Conservation (phyloP, 1,284 basidiomycete genomes). For the Melampsora abietis-canadensis region DNA sequence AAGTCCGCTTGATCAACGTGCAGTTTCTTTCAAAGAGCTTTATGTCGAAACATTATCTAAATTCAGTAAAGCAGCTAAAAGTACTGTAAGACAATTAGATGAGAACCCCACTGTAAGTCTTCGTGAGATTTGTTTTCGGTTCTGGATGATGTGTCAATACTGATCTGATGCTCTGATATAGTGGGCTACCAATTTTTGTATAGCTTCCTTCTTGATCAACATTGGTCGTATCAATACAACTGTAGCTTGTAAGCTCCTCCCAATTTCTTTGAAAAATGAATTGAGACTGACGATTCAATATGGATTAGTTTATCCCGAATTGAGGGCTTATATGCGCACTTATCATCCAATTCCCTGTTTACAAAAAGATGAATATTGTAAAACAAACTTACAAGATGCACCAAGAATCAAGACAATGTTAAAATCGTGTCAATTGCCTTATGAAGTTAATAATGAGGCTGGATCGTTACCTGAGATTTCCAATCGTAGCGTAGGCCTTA, state of each 20-base stretch:
- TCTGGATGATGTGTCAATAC: background rate
- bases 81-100: conserved; percentile 40
- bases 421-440: conserved; percentile 70
- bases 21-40: conserved; percentile 42
- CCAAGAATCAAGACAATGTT: conserved; percentile 72
- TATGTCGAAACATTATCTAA: conserved; percentile 43
- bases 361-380: conserved; percentile 63
- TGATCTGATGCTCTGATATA: background rate
- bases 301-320: conserved; percentile 59
- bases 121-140: background rate
- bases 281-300: background rate
- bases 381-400: conserved; percentile 73
- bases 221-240: conserved; percentile 92
- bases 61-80: conserved; percentile 44
- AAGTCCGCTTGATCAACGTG: conserved; percentile 43
- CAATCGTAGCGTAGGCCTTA: conserved; percentile 27
- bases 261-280: background rate
- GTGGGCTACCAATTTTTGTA: conserved; percentile 37
- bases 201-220: conserved; percentile 66
- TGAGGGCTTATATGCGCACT: conserved; percentile 74
- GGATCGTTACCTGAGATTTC: conserved; percentile 57
- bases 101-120: conserved; percentile 40
- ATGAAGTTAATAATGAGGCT: conserved; percentile 66
- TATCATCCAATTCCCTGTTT: conserved; percentile 77
- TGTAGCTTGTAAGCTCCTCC: conserved; percentile 70